Evolutionary conservation across 805 yeast species (phyloP), one percentile per base, ranked within the genome.

Genomic region (Maudiozyma turicensis): DNA sequence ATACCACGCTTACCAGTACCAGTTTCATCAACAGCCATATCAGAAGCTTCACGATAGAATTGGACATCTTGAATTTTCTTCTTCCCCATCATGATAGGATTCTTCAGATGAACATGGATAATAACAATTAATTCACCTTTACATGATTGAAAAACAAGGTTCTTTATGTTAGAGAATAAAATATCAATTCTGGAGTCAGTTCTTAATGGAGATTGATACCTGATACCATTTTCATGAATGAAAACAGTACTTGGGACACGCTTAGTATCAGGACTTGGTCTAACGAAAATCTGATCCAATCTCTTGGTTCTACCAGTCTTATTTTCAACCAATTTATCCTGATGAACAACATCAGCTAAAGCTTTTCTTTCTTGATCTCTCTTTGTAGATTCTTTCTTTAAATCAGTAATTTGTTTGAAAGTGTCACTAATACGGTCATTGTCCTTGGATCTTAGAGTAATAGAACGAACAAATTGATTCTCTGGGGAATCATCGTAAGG

Each of bases 231-330:
- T 65, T 88, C 95, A 68, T 91, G 99, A 52, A 91, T 87, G 54
- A 87, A 86, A 49, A 91, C 77, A 15, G 82, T 78, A 34, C 98
- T 97, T 11, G 97, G 91, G 31, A 84, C 81, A 67, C 96, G 86
- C 65, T 91, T 91, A n/a, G 96, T 85, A 65, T 91, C 99, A 0
- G 97, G 97, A 44, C 90, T 87, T 39, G 99, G 99, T 65, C 98
- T 82, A 45, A 90, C 84, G 64, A 83, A 88, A 1, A 93, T 90
- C 52, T 84, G 82, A 54, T 91, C 98, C 54, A 93, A 72, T 64
- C 91, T 81, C 68, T 82, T 81, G 37, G 95, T 86, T 58, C 98
- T 79, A 43, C 90, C 85, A 9, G 86, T 85, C 63, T 80, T 82
- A 50, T 84, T 77, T 67, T 90, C 96, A 51, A 88, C 70, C 58